Base-by-base conservation (phyloP, 257 asterid genomes). In the Cynanchum wilfordii region DNA sequence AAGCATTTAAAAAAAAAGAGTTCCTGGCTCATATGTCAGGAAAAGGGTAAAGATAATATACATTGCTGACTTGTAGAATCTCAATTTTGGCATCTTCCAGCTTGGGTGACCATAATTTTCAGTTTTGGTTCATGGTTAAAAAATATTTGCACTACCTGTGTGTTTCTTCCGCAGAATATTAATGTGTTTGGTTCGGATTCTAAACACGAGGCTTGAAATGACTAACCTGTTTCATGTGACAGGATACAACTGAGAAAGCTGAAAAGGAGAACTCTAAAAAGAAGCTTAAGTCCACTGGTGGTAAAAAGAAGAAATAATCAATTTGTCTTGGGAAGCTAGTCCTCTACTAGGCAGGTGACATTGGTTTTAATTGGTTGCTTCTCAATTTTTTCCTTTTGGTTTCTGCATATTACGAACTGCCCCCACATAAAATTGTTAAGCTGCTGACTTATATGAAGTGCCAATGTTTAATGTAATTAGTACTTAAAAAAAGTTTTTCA, bases 181-280 rank as follows among this genome's bases (percentile, higher is more conserved):
- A 59, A 55, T 69, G 27, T 27, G 12, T 40, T 78, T 11, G 7
- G 33, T 76, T 17, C 56, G 24, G 27, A 33, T 0, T 50, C 9
- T 30, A 17, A 45, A 24, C 9, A 24, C 5, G 49, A 63, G 36
- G 68, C 25, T 33, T 63, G 49, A 63, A 33, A 27, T 65, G 40
- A 33, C 36, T 15, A n/a, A 62, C 55, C 1, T 54, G 55, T 36
- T 29, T 22, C 19, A 17, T 25, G 40, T 76, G 68, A 44, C 93
- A 93, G 98, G 97, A 89, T 71, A 74, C 91, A 44, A 58, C 84
- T 10, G 89, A 77, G 69, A 87, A 84, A 68, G 59, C 71, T 58
- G 89, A 78, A 54, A 90, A 93, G 85, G 93, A 87, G 84, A 67
- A 83, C 33, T 82, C 81, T 66, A 89, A 83, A 87, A 94, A 91